These are phyloP conservation scores for Leavenworthia alabamica DNA, from an alignment of 345 rosid species.

Conservation along the genomic window DNA sequence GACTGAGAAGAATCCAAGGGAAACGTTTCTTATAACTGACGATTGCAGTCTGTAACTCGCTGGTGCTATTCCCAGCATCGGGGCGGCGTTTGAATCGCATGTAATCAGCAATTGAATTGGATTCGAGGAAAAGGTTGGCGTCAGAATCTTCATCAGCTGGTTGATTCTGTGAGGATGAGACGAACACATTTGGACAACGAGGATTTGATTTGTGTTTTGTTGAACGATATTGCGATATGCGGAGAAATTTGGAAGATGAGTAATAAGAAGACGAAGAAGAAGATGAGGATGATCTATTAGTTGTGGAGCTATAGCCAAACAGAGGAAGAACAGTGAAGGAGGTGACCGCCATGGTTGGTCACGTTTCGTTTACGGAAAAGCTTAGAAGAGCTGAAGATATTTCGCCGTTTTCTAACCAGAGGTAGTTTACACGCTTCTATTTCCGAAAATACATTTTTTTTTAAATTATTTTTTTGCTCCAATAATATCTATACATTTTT, in stretches of 20 bases:
- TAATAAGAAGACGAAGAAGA: slow-evolving; percentile 34
- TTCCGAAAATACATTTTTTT: neutral
- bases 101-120: slow-evolving; percentile 72
- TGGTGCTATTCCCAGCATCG: slow-evolving; percentile 27
- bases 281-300: slow-evolving; percentile 34
- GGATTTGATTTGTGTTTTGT: slow-evolving; percentile 9
- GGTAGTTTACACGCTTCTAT: slow-evolving; percentile 19
- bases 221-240: slow-evolving; percentile 14
- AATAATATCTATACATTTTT: neutral
- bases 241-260: slow-evolving; percentile 25
- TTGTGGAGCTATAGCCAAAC: slow-evolving; percentile 20
- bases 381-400: slow-evolving; percentile 24
- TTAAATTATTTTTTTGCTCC: neutral
- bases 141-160: slow-evolving; percentile 42
- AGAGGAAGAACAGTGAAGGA: slow-evolving; percentile 38
- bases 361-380: neutral
- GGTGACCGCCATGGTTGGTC: slow-evolving; percentile 43
- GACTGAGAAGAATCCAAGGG: slow-evolving; percentile 76
- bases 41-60: slow-evolving; percentile 77
- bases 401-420: slow-evolving; percentile 17
- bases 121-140: slow-evolving; percentile 41
- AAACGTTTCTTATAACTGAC: slow-evolving; percentile 71
- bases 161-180: slow-evolving; percentile 30
- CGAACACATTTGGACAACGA: slow-evolving; percentile 18
- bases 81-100: slow-evolving; percentile 61